Conservation (phyloP, 2,329 filamentous ascomycete genomes). For the Zymoseptoria ardabiliae region DNA sequence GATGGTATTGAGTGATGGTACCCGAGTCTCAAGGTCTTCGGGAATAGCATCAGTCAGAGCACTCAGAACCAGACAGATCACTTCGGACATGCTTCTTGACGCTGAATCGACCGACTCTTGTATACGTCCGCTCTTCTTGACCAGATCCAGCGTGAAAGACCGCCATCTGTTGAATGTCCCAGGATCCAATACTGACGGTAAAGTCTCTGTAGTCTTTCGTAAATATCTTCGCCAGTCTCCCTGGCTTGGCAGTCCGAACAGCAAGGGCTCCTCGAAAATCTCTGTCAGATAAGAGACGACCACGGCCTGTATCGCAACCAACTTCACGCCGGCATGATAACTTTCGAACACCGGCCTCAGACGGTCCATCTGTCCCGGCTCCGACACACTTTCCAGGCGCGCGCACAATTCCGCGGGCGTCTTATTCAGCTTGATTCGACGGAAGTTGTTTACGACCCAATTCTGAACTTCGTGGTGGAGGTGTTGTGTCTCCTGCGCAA, state of each 20-base stretch:
- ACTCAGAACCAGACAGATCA: slow-evolving; percentile 21
- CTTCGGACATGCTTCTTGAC: slow-evolving; percentile 19
- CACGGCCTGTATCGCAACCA: slow-evolving; percentile 56
- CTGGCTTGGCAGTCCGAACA: slow-evolving; percentile 54
- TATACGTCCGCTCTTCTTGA: slow-evolving; percentile 44
- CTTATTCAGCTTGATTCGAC: slow-evolving; percentile 49
- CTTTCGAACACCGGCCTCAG: slow-evolving; percentile 42
- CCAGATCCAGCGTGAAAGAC: slow-evolving; percentile 53
- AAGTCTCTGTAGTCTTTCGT: slow-evolving; percentile 15
- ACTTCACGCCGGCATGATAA: slow-evolving; percentile 48
- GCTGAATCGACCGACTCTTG: slow-evolving; percentile 16
- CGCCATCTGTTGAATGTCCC: slow-evolving; percentile 60
- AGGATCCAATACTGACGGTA: slow-evolving; percentile 19
- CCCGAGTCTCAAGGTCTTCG: slow-evolving; percentile 15
- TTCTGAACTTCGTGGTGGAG: slow-evolving; percentile 64
- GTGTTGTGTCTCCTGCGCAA: slow-evolving; percentile 52
- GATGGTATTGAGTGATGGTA: slow-evolving; percentile 21
- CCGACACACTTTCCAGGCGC: slow-evolving; percentile 17
- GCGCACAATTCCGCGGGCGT: slow-evolving; percentile 16
- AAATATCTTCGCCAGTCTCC: slow-evolving; percentile 25
- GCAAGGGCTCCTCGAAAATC: slow-evolving; percentile 54
- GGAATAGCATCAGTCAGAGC: slow-evolving; percentile 17
- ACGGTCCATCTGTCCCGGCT: slow-evolving; percentile 15
- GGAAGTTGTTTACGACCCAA: slow-evolving; percentile 65
- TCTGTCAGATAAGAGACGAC: slow-evolving; percentile 55